Percentiles rank a stretch among this genome's conserved stretches.
Evolutionary conservation across 768 basidiomycete species (phyloP).

Genomic region (Pulveroboletus sp.): DNA sequence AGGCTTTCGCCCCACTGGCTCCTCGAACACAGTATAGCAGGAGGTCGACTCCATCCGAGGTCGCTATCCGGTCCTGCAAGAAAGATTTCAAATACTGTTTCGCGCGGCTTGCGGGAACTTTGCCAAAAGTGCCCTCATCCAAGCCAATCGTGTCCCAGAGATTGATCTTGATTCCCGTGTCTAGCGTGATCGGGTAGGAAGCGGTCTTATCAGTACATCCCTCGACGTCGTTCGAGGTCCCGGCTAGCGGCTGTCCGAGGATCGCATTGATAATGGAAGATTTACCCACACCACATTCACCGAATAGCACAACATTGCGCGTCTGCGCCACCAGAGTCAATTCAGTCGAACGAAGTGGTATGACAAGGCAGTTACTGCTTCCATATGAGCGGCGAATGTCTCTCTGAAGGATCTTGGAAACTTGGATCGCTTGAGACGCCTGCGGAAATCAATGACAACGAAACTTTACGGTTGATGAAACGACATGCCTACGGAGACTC

Average conservation of each 20-base stretch:
- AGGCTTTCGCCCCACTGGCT: constrained; percentile 6
- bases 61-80: constrained; percentile 21
- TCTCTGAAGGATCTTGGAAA: background rate
- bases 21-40: constrained; percentile 30
- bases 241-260: constrained; percentile 21
- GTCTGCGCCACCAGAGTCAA: background rate
- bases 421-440: background rate
- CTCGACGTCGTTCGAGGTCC: constrained; percentile 24
- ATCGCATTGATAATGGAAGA: constrained; percentile 41
- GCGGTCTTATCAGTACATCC: constrained; percentile 29
- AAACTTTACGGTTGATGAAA: constrained; percentile 2
- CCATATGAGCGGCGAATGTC: constrained; percentile 3
- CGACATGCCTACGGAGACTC: too few relatives aligned
- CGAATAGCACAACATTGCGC: constrained; percentile 37
- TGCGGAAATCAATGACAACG: background rate
- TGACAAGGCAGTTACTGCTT: background rate
- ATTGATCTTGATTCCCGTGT: constrained; percentile 14
- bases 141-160: constrained; percentile 38
- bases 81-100: constrained; percentile 21
- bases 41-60: constrained; percentile 23
- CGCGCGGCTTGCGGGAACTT: constrained; percentile 13
- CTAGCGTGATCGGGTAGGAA: constrained; percentile 15
- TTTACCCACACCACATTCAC: constrained; percentile 35
- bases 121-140: constrained; percentile 27
- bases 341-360: background rate